Conservation (phyloP, 2,329 filamentous ascomycete genomes). For the Ophiostoma sp. region DNA sequence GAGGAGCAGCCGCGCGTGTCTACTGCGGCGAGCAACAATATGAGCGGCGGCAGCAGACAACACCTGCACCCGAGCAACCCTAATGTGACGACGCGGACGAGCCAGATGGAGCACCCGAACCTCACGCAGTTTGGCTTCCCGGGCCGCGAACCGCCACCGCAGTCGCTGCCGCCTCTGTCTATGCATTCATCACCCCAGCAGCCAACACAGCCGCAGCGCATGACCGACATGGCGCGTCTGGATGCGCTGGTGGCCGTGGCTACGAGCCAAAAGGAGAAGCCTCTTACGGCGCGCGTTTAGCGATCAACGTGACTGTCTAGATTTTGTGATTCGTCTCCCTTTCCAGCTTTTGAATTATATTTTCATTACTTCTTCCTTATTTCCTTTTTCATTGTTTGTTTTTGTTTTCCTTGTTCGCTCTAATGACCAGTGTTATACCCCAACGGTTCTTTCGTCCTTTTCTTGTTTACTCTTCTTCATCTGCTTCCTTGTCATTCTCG, state of each 20-base stretch:
- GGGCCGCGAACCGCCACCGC: slow-evolving; percentile 9
- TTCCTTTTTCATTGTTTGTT: slow-evolving; percentile 20
- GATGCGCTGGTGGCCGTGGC: slow-evolving; percentile 28
- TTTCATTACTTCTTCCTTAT: slow-evolving; percentile 20
- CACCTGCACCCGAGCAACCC: slow-evolving; percentile 11
- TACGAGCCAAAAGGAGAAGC: slow-evolving; percentile 23
- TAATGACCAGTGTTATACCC: slow-evolving; percentile 14
- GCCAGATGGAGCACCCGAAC: slow-evolving; percentile 52
- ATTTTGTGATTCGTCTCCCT: neutral
- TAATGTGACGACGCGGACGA: neutral
- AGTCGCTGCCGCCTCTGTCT: neutral
- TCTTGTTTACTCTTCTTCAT: neutral
- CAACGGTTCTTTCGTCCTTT: slow-evolving; percentile 2
- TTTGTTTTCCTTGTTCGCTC: slow-evolving; percentile 13
- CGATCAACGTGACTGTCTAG: neutral
- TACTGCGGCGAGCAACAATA: neutral
- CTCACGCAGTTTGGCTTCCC: slow-evolving; percentile 26
- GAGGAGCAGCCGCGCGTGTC: neutral
- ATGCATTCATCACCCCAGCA: neutral
- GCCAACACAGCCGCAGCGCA: slow-evolving; percentile 14
- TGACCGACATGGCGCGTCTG: slow-evolving; percentile 21
- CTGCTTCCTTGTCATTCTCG: neutral
- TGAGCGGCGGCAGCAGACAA: neutral
- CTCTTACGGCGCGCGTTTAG: neutral
- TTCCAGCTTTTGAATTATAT: neutral